phyloP scores from a whole-genome alignment of 1,139 yeast genomes.

The Suhomyces bribrorum region DNA sequence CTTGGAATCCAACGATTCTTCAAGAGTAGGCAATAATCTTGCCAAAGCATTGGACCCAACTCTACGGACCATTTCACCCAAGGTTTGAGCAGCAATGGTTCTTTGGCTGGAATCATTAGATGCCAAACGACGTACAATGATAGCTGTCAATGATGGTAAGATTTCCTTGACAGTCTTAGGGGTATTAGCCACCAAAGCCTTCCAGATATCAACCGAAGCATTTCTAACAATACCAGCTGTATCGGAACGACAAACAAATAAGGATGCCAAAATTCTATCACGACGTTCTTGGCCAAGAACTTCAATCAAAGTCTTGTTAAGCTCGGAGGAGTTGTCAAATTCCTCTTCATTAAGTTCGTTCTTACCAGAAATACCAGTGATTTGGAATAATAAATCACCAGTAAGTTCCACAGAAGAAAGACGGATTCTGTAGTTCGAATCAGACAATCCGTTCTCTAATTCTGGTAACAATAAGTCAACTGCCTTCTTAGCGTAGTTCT shows the following conservation, averaged over 20 bases:
- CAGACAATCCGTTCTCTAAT: slow-evolving; percentile 85
- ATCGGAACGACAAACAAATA: slow-evolving; percentile 94
- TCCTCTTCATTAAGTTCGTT: slow-evolving; percentile 68
- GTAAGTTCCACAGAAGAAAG: slow-evolving; percentile 92
- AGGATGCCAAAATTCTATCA: slow-evolving; percentile 77
- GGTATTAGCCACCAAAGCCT: slow-evolving; percentile 91
- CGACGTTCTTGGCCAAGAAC: slow-evolving; percentile 87
- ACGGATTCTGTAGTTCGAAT: slow-evolving; percentile 82
- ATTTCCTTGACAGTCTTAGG: slow-evolving; percentile 96
- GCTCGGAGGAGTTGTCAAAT: slow-evolving; percentile 56
- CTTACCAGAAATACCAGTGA: slow-evolving; percentile 82
- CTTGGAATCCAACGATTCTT: slow-evolving; percentile 58
- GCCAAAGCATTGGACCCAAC: slow-evolving; percentile 89
- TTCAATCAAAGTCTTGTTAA: slow-evolving; percentile 68
- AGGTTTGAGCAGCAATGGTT: slow-evolving; percentile 86
- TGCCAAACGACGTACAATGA: slow-evolving; percentile 81
- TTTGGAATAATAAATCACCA: slow-evolving; percentile 94
- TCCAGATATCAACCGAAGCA: slow-evolving; percentile 96
- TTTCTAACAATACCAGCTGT: slow-evolving; percentile 83
- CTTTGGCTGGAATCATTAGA: slow-evolving; percentile 77
- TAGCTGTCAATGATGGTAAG: slow-evolving; percentile 76
- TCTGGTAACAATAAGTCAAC: slow-evolving; percentile 93
- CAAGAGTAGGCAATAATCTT: slow-evolving; percentile 82
- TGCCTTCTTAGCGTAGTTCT: slow-evolving; percentile 89
- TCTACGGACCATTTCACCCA: slow-evolving; percentile 93